phyloP scores from a whole-genome alignment of 2,329 filamentous ascomycete genomes.

The Colletotrichum chrysophilum region DNA sequence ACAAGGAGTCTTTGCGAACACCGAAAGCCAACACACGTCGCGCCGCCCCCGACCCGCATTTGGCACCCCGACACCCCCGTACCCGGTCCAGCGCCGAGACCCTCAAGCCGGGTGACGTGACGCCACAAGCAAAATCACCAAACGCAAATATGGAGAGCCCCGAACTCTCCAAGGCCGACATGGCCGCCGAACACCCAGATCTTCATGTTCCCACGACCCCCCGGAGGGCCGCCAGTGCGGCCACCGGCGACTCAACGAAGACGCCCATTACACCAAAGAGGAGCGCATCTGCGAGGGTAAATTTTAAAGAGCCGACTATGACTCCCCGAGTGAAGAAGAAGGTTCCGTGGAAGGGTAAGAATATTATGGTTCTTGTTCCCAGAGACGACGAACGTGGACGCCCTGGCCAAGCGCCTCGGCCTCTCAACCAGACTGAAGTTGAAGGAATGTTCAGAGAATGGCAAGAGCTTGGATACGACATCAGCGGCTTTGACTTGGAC shows the following conservation, averaged over 20 bases:
- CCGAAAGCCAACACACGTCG: conserved; percentile 44
- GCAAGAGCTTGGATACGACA: conserved; percentile 73
- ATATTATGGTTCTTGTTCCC: conserved; percentile 73
- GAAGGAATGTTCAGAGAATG: conserved; percentile 68
- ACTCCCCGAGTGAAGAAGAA: conserved; percentile 72
- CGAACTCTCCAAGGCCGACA: conserved; percentile 9
- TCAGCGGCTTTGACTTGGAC: conserved; percentile 70
- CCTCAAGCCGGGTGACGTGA: conserved; percentile 42
- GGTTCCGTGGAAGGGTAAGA: conserved; percentile 77
- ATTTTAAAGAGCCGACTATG: conserved; percentile 41
- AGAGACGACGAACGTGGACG: conserved; percentile 70
- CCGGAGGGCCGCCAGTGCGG: conserved; percentile 30
- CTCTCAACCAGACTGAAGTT: conserved; percentile 61
- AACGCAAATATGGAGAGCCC: conserved; percentile 17
- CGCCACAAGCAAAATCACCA: background rate
- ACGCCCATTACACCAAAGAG: conserved; percentile 40
- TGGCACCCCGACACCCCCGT: conserved; percentile 41
- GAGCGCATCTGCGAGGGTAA: conserved; percentile 35
- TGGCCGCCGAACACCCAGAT: conserved; percentile 8
- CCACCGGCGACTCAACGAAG: conserved; percentile 31
- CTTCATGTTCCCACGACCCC: conserved; percentile 29
- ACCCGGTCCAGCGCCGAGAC: conserved; percentile 63
- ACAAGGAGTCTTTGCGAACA: conserved; percentile 53
- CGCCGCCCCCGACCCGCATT: conserved; percentile 25
- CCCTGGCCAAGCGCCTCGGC: conserved; percentile 56